These are phyloP conservation scores for Leishmania amazonensis DNA, from an alignment of 208 protist species.

Conservation along the genomic window DNA sequence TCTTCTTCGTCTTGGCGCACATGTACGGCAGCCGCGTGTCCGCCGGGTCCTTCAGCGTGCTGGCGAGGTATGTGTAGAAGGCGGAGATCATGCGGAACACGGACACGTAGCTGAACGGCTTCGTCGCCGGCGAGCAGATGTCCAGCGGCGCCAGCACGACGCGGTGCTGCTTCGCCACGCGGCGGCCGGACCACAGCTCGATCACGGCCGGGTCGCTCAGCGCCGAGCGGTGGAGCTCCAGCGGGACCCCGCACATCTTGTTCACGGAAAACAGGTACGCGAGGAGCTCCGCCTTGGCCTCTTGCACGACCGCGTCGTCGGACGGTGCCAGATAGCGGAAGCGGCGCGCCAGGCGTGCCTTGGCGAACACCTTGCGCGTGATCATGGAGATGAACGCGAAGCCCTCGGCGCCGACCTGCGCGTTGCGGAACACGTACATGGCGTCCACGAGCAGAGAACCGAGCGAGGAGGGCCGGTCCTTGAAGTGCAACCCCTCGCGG, in stretches of 20 bases:
- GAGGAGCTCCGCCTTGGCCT: slow-evolving; percentile 70
- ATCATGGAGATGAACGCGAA: slow-evolving; percentile 85
- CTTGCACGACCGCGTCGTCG: slow-evolving; percentile 48
- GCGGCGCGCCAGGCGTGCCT: slow-evolving; percentile 49
- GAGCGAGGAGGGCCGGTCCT: slow-evolving; percentile 75
- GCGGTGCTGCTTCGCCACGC: slow-evolving; percentile 65
- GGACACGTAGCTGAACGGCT: slow-evolving; percentile 55
- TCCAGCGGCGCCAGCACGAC: slow-evolving; percentile 76
- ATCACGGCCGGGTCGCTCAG: slow-evolving; percentile 78
- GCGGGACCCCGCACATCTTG: slow-evolving; percentile 70
- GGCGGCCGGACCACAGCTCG: slow-evolving; percentile 47
- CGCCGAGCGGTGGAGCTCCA: slow-evolving; percentile 87
- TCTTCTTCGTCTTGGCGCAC: slow-evolving; percentile 51
- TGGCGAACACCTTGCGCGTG: slow-evolving; percentile 63
- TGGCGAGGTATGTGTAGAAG: slow-evolving; percentile 76
- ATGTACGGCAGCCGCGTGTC: slow-evolving; percentile 75
- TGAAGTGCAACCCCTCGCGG: slow-evolving; percentile 79
- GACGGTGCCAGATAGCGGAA: slow-evolving; percentile 31
- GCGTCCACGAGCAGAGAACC: slow-evolving; percentile 78
- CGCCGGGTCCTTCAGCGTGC: slow-evolving; percentile 38
- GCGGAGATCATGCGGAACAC: slow-evolving; percentile 75
- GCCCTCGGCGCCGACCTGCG: slow-evolving; percentile 69
- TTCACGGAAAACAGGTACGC: slow-evolving; percentile 81
- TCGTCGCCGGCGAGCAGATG: slow-evolving; percentile 34
- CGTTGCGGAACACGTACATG: slow-evolving; percentile 84